Evolutionary conservation across 345 rosid genomes (phyloP), one percentile per base, ranked within the genome.

Genomic region (Eutrema japonicum): DNA sequence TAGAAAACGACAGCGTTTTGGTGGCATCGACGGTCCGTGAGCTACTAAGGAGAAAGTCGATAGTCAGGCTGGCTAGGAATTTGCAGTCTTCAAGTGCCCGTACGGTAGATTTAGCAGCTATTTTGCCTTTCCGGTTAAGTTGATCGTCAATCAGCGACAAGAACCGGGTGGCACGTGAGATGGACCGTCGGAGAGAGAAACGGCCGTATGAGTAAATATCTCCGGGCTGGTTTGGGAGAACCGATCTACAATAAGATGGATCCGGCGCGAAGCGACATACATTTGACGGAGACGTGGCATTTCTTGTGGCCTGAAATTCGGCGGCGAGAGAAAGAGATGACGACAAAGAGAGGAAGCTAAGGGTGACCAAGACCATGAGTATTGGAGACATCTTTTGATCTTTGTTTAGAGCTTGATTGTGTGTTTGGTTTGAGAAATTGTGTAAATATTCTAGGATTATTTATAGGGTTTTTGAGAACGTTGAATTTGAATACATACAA

Each of bases 1-100:
- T 71, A 22, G 45, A 26, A 7, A 32, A 6, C 37, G 93, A 14
- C n/a, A 94, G 73, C 35, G 73, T 84, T 38, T 41, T 60, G 4
- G 90, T 82, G n/a, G 79, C 36, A 63, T 83, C 82, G n/a, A 84
- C 83, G 11, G 86, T 80, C 38, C 71, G 42, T 42, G 80, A 82
- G 56, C 93, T 75, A 63, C 64, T 83, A n/a, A 40, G 46, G 46
- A 94, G 72, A 71, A 66, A 89, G 47, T 89, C 97, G 27, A 80
- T 46, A 75, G 87, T 91, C 32, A 74, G 51, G 14, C 49, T 65
- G 29, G 91, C 91, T 22, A 94, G 88, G 6, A 72, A 69, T 4
- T 48, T 80, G 77, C 98, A 94, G 72, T 94, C 98, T 72, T 89
- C 84, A 1, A 94, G 85, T 26, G 98, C 98, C 6, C 86, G 72